A percentile compares a stretch with the other conserved stretches of the same genome.
phyloP scores from a whole-genome alignment of 1,139 yeast species.

The Taphrina flavorubra region DNA sequence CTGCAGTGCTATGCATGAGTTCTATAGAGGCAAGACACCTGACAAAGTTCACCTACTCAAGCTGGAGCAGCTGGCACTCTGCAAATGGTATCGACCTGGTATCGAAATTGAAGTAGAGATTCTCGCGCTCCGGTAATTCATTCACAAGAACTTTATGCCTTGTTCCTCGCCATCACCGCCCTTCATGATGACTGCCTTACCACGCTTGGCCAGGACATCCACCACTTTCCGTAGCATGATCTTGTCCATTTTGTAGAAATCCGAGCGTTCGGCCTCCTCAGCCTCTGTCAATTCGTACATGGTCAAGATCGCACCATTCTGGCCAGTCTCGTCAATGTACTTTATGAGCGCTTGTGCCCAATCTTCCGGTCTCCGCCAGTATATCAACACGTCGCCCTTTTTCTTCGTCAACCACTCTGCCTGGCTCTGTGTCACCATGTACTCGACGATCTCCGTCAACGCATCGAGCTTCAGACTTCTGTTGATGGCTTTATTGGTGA shows the following conservation, averaged over 20 bases:
- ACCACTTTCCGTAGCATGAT: slow-evolving; percentile 62
- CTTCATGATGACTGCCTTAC: slow-evolving; percentile 68
- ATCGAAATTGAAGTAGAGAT: too few relatives aligned
- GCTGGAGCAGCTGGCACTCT: too few relatives aligned
- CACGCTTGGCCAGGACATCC: slow-evolving; percentile 66
- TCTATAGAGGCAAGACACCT: too few relatives aligned
- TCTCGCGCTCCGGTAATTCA: too few relatives aligned
- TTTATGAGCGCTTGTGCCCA: slow-evolving; percentile 71
- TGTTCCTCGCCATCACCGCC: slow-evolving; percentile 64
- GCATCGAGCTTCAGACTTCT: slow-evolving; percentile 61
- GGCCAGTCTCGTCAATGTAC: slow-evolving; percentile 72
- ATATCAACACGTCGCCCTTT: slow-evolving; percentile 54
- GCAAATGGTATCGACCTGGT: too few relatives aligned
- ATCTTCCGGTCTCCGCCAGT: slow-evolving; percentile 74
- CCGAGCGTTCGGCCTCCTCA: slow-evolving; percentile 59
- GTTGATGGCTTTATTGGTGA: slow-evolving; percentile 59
- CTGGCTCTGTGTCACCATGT: slow-evolving; percentile 62
- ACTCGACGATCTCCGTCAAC: slow-evolving; percentile 61
- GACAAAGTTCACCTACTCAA: too few relatives aligned
- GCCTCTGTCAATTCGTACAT: slow-evolving; percentile 76
- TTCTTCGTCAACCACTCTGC: slow-evolving; percentile 59
- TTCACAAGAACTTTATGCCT: slow-evolving; percentile 62
- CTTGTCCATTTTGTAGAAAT: slow-evolving; percentile 68
- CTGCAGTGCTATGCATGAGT: too few relatives aligned
- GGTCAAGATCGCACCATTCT: slow-evolving; percentile 76